These are phyloP conservation scores for Periconia digitata DNA, from an alignment of 2,329 filamentous ascomycete species.

Conservation along the genomic window DNA sequence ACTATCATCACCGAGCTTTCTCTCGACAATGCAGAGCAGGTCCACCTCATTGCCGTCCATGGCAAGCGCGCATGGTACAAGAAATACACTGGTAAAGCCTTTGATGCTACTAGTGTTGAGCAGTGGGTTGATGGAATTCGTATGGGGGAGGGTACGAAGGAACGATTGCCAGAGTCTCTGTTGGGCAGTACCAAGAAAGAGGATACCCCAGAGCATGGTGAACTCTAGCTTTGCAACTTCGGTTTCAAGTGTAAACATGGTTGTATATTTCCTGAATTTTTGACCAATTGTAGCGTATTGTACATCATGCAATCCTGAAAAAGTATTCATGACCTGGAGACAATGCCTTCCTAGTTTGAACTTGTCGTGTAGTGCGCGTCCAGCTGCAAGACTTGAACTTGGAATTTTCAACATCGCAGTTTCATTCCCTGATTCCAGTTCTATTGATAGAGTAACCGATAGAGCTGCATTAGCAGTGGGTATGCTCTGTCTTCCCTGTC, in stretches of 20 bases:
- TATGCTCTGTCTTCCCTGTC: too few relatives aligned
- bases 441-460: too few relatives aligned
- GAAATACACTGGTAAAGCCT: conserved; percentile 62
- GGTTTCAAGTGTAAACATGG: background rate
- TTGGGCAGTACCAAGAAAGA: conserved; percentile 33
- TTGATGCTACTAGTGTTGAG: conserved; percentile 67
- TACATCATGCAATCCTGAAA: too few relatives aligned
- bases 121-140: conserved; percentile 89
- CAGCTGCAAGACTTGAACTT: too few relatives aligned
- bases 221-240: conserved; percentile 23
- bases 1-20: conserved; percentile 63
- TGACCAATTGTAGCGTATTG: too few relatives aligned
- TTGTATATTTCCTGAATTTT: background rate
- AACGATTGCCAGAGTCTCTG: conserved; percentile 61
- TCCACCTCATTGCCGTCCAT: conserved; percentile 81
- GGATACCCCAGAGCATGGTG: conserved; percentile 24
- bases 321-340: too few relatives aligned
- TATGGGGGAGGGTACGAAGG: conserved; percentile 82
- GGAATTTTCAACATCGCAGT: too few relatives aligned
- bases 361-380: too few relatives aligned
- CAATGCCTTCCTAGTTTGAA: too few relatives aligned
- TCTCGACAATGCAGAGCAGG: conserved; percentile 54
- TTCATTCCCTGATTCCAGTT: too few relatives aligned
- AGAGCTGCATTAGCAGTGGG: too few relatives aligned
- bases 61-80: conserved; percentile 85